Percentiles rank a stretch among this genome's conserved stretches.
phyloP scores from a whole-genome alignment of 768 basidiomycete genomes.

The Suillus discolor region DNA sequence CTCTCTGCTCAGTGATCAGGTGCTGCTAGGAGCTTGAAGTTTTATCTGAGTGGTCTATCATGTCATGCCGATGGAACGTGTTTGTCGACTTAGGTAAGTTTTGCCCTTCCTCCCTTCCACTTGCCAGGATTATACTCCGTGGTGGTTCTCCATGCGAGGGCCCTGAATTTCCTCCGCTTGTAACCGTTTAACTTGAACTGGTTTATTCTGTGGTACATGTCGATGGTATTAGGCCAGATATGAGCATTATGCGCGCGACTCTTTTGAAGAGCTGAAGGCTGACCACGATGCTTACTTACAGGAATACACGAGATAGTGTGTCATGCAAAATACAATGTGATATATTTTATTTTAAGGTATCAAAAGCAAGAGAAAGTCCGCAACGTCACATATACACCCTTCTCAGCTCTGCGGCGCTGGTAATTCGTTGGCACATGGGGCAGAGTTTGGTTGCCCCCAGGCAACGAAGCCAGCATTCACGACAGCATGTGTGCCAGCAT shows the following conservation, averaged over 20 bases:
- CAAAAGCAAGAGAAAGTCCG: background rate
- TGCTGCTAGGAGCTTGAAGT: background rate
- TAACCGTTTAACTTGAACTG: slow-evolving; percentile 51
- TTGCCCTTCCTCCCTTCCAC: slow-evolving; percentile 5
- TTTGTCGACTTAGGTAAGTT: slow-evolving; percentile 31
- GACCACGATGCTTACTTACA: background rate
- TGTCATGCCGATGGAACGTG: background rate
- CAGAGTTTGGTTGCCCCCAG: slow-evolving; percentile 81
- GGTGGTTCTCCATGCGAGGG: slow-evolving; percentile 45
- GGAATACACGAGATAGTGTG: background rate
- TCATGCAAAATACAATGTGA: background rate
- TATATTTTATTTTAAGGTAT: background rate
- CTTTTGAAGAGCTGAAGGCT: background rate
- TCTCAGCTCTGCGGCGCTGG: slow-evolving; percentile 71
- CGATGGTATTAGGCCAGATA: slow-evolving; percentile 88
- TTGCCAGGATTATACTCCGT: slow-evolving; percentile 65
- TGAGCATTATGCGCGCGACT: slow-evolving; percentile 45
- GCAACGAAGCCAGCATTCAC: slow-evolving; percentile 84
- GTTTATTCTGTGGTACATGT: slow-evolving; percentile 55
- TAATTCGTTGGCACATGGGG: slow-evolving; percentile 88
- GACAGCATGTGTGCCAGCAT: slow-evolving; percentile 87
- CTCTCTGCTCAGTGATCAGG: slow-evolving; percentile 5
- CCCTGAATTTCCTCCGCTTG: slow-evolving; percentile 34
- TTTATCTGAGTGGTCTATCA: background rate
- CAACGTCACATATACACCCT: slow-evolving; percentile 66